Base-by-base conservation (phyloP, 768 basidiomycete species). In the Brasilioporus rufonigricans region DNA sequence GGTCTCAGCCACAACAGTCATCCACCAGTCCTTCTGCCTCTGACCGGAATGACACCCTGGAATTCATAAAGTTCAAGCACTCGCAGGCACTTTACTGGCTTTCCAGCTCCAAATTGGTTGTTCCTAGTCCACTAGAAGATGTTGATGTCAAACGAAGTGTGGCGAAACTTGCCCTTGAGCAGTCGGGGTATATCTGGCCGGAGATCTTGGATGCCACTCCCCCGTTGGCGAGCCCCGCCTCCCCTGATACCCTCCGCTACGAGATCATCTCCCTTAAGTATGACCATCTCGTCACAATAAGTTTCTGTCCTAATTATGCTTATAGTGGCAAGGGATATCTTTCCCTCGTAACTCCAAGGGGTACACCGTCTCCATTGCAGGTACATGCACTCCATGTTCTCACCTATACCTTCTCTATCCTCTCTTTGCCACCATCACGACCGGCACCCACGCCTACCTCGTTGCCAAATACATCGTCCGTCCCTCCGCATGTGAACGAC, bases 291-390 rank as follows among this genome's bases (percentile, higher is more conserved):
- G 23, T 47, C 55, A 3, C 29, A 26, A 24, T 41, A 18, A 49
- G 0, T 49, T 5, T 26, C 50, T 31, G 19, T 47, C 5, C 53
- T 67, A 23, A 63, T 27, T n/a, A 32, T 48, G 2, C 33, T 54
- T 45, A 16, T 23, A 71, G 70, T 24, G 58, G 53, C 44, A 64
- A 80, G 48, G 65, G 75, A 1, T 89, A 82, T 65, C 76, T 90
- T 23, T 75, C 76, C 26, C 76, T 89, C 26, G 56, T 60, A 4
- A 75, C 77, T 14, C 73, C 78, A 21, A 68, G 70, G 36, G 76
- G 69, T 31, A 67, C 63, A 44, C 86, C 87, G 2, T 85, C 82
- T 29, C 70, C 79, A n/a, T 63, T 75, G 39, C 89, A 91, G 65
- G 59, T 72, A 13, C 87, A 87, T 64, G 86, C 87, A 4, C 61